A percentile compares a stretch with the other conserved stretches of the same genome.
Conservation (phyloP, 345 rosid species). For the Eucalyptus curtisii region DNA sequence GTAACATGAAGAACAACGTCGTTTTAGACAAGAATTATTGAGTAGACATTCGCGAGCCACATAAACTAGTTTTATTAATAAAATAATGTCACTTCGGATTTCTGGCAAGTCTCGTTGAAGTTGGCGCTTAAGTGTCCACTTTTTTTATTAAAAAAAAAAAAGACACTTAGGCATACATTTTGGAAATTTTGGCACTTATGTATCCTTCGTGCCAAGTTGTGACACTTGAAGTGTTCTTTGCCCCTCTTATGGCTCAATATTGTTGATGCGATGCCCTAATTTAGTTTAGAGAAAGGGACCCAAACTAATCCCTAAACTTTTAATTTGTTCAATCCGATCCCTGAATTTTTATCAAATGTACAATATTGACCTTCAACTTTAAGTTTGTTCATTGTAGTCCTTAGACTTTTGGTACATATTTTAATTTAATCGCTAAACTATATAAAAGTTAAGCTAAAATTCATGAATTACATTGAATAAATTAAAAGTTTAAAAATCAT, state of each 20-base stretch:
- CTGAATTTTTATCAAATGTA: fast-evolving
- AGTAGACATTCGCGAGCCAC: fast-evolving
- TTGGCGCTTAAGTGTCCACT: no score
- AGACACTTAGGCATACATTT: no score
- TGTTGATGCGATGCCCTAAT: no score
- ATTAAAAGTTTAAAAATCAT: fast-evolving
- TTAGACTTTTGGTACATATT: fast-evolving
- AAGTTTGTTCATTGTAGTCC: no score
- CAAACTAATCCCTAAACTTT: no score
- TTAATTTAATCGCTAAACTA: no score
- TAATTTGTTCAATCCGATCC: fast-evolving
- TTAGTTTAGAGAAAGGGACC: background rate
- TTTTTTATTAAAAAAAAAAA: no score
- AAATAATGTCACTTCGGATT: no score
- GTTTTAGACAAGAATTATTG: no score
- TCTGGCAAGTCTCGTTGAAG: fast-evolving
- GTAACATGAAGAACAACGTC: fast-evolving
- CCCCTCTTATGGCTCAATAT: background rate
- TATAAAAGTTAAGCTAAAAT: no score
- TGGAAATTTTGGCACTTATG: fast-evolving
- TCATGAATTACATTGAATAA: fast-evolving
- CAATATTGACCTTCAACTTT: fast-evolving
- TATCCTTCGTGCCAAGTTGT: fast-evolving
- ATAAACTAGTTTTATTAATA: fast-evolving
- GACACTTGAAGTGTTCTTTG: no score